Conservation (phyloP, 2,329 filamentous ascomycete species). For the Diaporthe longicolla region DNA sequence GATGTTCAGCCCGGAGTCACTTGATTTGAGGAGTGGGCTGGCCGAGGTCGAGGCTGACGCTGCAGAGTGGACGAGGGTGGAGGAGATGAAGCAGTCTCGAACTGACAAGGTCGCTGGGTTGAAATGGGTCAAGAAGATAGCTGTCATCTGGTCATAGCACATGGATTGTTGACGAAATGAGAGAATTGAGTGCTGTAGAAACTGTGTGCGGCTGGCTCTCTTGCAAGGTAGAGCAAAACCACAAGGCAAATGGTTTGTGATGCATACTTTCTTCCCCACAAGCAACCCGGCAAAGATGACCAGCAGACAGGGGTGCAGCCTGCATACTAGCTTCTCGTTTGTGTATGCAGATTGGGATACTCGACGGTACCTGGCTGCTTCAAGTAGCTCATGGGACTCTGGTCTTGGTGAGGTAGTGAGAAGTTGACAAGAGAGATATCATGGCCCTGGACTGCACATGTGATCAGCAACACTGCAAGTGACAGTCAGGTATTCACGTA, state of each 20-base stretch:
- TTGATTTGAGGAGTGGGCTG: background rate
- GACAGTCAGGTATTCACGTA: background rate
- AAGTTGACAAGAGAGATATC: background rate
- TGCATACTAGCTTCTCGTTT: background rate
- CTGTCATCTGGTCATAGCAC: background rate
- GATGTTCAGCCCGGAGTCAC: background rate
- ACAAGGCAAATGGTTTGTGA: background rate
- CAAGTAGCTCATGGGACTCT: background rate
- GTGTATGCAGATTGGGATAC: background rate
- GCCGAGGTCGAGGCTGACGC: background rate
- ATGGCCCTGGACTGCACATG: background rate
- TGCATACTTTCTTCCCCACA: background rate
- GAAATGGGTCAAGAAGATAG: background rate
- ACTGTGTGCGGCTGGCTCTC: too few relatives aligned
- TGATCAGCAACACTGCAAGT: too few relatives aligned
- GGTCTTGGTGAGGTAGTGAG: background rate
- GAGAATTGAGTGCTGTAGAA: background rate
- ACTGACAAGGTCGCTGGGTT: background rate
- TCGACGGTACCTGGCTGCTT: background rate
- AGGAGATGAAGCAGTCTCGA: background rate
- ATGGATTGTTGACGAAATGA: too few relatives aligned
- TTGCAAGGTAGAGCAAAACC: background rate
- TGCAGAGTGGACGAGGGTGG: conserved; percentile 1
- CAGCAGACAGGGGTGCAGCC: background rate
- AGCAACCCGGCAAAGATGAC: background rate